Evolutionary conservation across 805 yeast genomes (phyloP), one percentile per base, ranked within the genome.

Genomic region (Kluyveromyces dobzhanskii): DNA sequence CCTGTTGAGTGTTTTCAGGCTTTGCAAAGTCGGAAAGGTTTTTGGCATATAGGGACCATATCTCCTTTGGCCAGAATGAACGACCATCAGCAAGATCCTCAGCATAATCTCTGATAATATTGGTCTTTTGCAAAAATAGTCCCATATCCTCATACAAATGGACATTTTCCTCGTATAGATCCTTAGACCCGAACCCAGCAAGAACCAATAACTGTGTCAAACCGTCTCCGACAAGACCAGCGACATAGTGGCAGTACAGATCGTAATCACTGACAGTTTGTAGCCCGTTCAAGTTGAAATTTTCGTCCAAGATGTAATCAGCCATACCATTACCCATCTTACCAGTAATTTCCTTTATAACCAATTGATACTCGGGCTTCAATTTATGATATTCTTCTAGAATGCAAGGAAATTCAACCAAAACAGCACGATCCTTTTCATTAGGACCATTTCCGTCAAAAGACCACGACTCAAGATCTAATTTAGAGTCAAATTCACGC

Each of bases 311-410:
- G 39, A 84, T 78, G 62, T 88, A 92, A 55, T 85, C 87, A 24
- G 97, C 97, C 98, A 92, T 92, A 40, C 98, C 98, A 49, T 85
- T 78, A 42, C 97, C 98, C 98, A 92, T 92, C 59, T 80, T 71
- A 41, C 67, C 49, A 34, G 95, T 79, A 50, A 87, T 85, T 45
- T 80, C 85, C 50, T 72, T 73, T 49, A 92, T 76, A 28, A 87
- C 78, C 39, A 73, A 82, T 64, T 83, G 88, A 62, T 86, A 88
- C 42, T 70, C 77, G 4, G 84, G 77, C 54, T 78, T 76, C 54
- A 92, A 70, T 43, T 69, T 66, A 58, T 83, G 87, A 60, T 70
- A 88, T 58, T 85, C 94, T 7, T 62, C 50, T 50, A 90, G 66
- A 30, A 92, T 69, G 32, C 61, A 54, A 53, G 82, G 80, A 55